phyloP scores from a whole-genome alignment of 2,329 filamentous ascomycete species.

The Trichoderma aggressivum region DNA sequence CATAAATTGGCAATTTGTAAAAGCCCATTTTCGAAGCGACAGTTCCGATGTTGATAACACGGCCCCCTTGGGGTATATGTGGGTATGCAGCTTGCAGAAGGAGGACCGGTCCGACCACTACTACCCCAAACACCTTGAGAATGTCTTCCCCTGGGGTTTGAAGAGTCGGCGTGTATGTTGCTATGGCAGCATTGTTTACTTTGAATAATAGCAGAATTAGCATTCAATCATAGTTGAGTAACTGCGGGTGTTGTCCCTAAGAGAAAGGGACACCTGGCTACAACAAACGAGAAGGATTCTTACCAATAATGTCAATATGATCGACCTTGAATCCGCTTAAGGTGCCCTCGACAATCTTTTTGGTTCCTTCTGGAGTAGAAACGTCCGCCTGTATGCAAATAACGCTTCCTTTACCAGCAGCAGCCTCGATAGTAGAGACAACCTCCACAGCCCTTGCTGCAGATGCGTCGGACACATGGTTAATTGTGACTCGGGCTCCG shows the following conservation, averaged over 20 bases:
- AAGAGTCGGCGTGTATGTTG: not conserved
- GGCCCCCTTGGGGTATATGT: not conserved
- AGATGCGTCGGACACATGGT: not conserved
- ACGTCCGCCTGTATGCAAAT: not conserved
- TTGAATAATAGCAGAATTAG: not conserved
- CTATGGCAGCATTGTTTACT: not conserved
- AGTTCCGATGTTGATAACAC: not conserved
- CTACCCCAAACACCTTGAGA: not conserved
- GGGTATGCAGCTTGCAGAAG: not conserved
- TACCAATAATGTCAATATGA: not conserved
- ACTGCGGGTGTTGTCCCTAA: not conserved
- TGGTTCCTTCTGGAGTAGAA: not conserved
- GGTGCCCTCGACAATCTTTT: not conserved
- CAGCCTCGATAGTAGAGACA: not conserved
- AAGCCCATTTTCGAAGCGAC: not conserved
- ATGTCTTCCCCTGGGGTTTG: not conserved
- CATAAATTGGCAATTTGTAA: not conserved
- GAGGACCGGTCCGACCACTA: not conserved
- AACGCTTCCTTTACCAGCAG: not conserved
- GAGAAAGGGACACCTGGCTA: not conserved
- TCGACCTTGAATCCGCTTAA: not conserved
- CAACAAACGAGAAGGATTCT: not conserved
- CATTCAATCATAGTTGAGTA: not conserved
- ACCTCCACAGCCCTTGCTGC: not conserved
- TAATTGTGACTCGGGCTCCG: not conserved